Conservation (phyloP, 148 eudicot genomes). For the Chenopodium album region DNA sequence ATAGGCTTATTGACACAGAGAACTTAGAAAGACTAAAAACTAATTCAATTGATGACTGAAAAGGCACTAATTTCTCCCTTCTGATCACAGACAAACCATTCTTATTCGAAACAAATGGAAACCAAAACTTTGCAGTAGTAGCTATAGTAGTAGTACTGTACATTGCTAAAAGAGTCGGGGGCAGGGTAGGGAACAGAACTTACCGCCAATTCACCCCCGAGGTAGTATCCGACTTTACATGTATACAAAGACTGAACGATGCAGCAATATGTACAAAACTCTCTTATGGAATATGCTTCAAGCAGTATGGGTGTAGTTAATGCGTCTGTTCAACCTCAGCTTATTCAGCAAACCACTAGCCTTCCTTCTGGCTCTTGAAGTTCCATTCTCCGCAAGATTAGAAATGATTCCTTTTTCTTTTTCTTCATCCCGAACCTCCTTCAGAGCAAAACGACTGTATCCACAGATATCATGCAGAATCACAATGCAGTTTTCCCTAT, state of each 20-base stretch:
- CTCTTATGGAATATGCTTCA: conserved; percentile 7
- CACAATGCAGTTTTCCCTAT: conserved; percentile 77
- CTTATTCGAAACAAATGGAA: conserved; percentile 21
- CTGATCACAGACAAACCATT: conserved; percentile 12
- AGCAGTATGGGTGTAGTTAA: conserved; percentile 34
- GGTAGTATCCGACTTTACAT: conserved; percentile 14
- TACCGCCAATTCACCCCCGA: conserved; percentile 1
- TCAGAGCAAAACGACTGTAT: conserved; percentile 56
- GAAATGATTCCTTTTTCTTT: conserved; percentile 53
- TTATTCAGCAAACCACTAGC: conserved; percentile 71
- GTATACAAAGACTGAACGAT: conserved; percentile 14
- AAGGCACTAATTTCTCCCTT: not conserved
- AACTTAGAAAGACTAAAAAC: not conserved
- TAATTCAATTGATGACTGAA: not conserved
- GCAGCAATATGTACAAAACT: conserved; percentile 27
- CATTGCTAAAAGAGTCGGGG: conserved; percentile 23
- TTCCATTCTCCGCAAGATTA: conserved; percentile 69
- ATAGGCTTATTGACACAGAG: conserved; percentile 12
- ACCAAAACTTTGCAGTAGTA: conserved; percentile 25
- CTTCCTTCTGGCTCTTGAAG: conserved; percentile 85
- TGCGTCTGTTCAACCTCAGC: conserved; percentile 41
- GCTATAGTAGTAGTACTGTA: conserved; percentile 14
- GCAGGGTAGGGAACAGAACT: conserved; percentile 10
- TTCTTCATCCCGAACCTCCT: conserved; percentile 77
- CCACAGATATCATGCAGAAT: conserved; percentile 59